Conservation (phyloP, 257 asterid species). For the Nicotiana sylvestris region DNA sequence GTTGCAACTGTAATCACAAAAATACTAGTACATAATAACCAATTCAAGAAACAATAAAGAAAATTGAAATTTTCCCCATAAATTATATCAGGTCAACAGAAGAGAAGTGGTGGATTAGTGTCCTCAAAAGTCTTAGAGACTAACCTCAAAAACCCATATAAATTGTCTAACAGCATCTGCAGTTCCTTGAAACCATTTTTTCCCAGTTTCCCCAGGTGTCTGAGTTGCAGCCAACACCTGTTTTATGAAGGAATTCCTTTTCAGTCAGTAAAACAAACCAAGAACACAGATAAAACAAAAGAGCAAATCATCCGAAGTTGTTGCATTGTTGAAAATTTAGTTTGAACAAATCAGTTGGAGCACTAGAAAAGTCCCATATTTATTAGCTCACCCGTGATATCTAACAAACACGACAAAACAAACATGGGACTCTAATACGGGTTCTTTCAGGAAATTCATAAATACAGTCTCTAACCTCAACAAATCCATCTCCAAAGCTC, state of each 20-base stretch:
- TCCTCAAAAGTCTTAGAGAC: slow-evolving; percentile 2
- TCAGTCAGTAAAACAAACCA: not conserved
- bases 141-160: slow-evolving; percentile 85
- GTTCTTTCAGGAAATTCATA: not conserved
- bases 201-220: slow-evolving; percentile 85
- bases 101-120: not conserved
- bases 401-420: not conserved
- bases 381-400: not conserved
- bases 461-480: slow-evolving; percentile 52
- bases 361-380: not conserved
- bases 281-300: not conserved
- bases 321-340: not conserved
- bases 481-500: slow-evolving; percentile 87
- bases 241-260: not conserved
- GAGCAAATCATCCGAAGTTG: not conserved
- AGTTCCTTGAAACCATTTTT: slow-evolving; percentile 90
- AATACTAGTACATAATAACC: not conserved
- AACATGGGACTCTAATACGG: not conserved
- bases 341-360: slow-evolving; percentile 3
- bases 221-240: slow-evolving; percentile 97
- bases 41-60: not conserved
- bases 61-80: not conserved
- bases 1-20: not conserved
- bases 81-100: not conserved
- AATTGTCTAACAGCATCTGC: slow-evolving; percentile 98